A percentile compares a stretch with the other conserved stretches of the same genome.
These are phyloP conservation scores for Heliamphora exappendiculata DNA, from an alignment of 148 eudicot genomes.

Conservation along the genomic window DNA sequence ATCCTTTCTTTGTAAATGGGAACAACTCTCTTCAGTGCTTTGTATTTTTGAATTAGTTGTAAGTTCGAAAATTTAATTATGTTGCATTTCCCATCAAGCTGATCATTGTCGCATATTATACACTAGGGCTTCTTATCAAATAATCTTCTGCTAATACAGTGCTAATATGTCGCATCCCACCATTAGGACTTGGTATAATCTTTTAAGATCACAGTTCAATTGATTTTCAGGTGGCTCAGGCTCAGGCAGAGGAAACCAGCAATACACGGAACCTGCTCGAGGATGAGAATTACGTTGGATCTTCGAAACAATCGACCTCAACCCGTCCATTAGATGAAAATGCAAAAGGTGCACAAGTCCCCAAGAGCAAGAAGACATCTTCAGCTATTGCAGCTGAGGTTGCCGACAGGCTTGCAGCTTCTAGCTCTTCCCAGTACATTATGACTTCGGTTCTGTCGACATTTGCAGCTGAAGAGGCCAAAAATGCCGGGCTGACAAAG, in stretches of 20 bases:
- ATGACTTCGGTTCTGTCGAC: conserved; percentile 90
- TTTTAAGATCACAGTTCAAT: neutral
- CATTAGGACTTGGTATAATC: neutral
- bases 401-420: conserved; percentile 89
- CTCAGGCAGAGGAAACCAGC: conserved; percentile 63
- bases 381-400: conserved; percentile 95
- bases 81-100: neutral
- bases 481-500: conserved; percentile 47
- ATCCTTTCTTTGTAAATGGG: neutral
- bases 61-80: neutral
- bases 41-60: neutral
- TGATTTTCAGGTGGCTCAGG: conserved; percentile 68
- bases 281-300: conserved; percentile 53
- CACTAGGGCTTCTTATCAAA: neutral
- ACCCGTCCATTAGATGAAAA: conserved; percentile 25
- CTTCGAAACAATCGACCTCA: conserved; percentile 21
- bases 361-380: conserved; percentile 64
- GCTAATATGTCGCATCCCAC: neutral
- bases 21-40: neutral
- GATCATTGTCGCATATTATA: neutral
- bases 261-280: conserved; percentile 55
- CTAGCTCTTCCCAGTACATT: conserved; percentile 79
- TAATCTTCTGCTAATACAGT: neutral
- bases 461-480: conserved; percentile 89
- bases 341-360: conserved; percentile 27